Percentiles rank a stretch among this genome's conserved stretches.
phyloP scores from a whole-genome alignment of 2,329 filamentous ascomycete species.

The Leptosphaerulina australis region DNA sequence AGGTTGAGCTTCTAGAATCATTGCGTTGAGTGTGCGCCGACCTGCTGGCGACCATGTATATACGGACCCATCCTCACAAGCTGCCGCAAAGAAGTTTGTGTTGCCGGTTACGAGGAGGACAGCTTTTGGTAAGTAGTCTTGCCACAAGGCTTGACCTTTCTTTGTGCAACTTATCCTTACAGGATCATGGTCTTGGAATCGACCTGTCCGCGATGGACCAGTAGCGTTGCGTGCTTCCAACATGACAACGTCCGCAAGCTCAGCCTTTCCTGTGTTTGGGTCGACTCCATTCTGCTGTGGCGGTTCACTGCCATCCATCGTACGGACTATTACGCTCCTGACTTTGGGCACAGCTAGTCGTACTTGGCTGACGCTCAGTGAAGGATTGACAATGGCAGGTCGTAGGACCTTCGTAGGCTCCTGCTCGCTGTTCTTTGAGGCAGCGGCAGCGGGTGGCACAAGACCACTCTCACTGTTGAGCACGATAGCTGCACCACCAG shows the following conservation, averaged over 20 bases:
- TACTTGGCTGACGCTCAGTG: constrained; percentile 79
- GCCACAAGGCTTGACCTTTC: constrained; percentile 82
- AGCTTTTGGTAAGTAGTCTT: constrained; percentile 86
- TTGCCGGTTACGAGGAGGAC: constrained; percentile 92
- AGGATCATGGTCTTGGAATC: constrained; percentile 73
- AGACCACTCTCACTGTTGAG: constrained; percentile 78
- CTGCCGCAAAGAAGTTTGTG: constrained; percentile 87
- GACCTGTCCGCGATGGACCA: constrained; percentile 63
- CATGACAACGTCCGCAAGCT: constrained; percentile 69
- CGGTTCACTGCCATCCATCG: constrained; percentile 69
- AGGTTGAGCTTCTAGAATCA: constrained; percentile 88
- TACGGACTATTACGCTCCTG: constrained; percentile 79
- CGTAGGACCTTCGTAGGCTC: constrained; percentile 79
- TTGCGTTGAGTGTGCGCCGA: constrained; percentile 79
- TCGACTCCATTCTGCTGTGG: constrained; percentile 54
- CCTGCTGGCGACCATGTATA: constrained; percentile 94
- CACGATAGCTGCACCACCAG: constrained; percentile 75
- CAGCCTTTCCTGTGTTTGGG: constrained; percentile 51
- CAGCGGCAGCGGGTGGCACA: constrained; percentile 71
- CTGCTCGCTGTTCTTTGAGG: constrained; percentile 30
- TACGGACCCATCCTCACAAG: constrained; percentile 88
- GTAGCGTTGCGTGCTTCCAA: constrained; percentile 88
- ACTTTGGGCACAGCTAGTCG: constrained; percentile 88
- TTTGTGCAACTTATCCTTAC: constrained; percentile 82
- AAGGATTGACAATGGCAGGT: constrained; percentile 83